A percentile compares a stretch with the other conserved stretches of the same genome.
Evolutionary conservation across 1,284 basidiomycete species (phyloP).

Genomic region (Omphalotus olearius): DNA sequence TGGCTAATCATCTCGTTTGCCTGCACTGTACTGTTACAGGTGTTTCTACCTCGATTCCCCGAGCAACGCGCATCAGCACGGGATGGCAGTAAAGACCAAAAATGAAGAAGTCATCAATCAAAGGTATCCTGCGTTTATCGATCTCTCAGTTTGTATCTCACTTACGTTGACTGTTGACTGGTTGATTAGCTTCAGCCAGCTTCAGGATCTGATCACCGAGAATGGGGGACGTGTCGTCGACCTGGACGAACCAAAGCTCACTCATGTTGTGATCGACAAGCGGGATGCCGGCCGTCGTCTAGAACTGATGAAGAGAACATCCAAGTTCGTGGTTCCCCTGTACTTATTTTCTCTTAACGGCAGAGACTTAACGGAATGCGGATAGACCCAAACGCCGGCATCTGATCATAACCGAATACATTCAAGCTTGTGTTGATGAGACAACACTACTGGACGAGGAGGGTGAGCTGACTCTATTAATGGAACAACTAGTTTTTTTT

Average conservation of each 20-base stretch:
- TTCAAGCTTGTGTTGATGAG: slow-evolving; percentile 76
- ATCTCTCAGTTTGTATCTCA: slow-evolving; percentile 6
- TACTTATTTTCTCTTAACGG: background rate
- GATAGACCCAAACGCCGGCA: slow-evolving; percentile 72
- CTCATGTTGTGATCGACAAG: slow-evolving; percentile 82
- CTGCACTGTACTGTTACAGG: slow-evolving; percentile 37
- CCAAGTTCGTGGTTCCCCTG: slow-evolving; percentile 44
- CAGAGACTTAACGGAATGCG: slow-evolving; percentile 9
- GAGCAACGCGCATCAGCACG: slow-evolving; percentile 63
- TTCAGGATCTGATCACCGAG: slow-evolving; percentile 48
- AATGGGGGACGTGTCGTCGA: slow-evolving; percentile 72
- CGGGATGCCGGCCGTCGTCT: slow-evolving; percentile 67
- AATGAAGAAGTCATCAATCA: slow-evolving; percentile 45
- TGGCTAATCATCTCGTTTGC: background rate
- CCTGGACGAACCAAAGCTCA: slow-evolving; percentile 72
- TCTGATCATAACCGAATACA: slow-evolving; percentile 73
- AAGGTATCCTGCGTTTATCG: slow-evolving; percentile 36
- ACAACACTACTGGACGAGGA: slow-evolving; percentile 78
- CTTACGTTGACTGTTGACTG: background rate
- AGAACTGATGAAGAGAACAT: slow-evolving; percentile 66
- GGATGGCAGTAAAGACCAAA: slow-evolving; percentile 54
- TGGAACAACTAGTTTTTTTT: background rate
- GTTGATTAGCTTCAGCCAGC: slow-evolving; percentile 48
- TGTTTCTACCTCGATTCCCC: slow-evolving; percentile 87
- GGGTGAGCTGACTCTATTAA: slow-evolving; percentile 38